Conservation (phyloP, 169 alveolate genomes). For the Cryptosporidium felis region DNA sequence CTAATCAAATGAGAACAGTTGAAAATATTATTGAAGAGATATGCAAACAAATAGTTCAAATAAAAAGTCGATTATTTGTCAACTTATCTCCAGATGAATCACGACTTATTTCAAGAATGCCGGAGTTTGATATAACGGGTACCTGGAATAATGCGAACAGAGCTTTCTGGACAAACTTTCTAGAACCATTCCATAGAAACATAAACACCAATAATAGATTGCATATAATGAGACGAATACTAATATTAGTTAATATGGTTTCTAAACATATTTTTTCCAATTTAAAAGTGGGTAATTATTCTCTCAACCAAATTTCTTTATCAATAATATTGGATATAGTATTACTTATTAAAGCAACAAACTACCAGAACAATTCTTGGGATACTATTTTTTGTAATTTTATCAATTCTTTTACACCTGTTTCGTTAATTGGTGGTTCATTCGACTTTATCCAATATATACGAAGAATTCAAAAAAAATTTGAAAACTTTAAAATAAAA, state of each 20-base stretch:
- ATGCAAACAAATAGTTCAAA: background rate
- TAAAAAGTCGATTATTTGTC: background rate
- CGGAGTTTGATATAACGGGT: background rate
- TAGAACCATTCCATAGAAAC: background rate
- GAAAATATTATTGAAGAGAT: conserved; percentile 1
- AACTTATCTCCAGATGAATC: background rate
- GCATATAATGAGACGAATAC: background rate
- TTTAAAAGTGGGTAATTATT: background rate
- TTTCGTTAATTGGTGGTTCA: background rate
- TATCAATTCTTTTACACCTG: background rate
- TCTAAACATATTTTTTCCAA: background rate
- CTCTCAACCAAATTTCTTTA: background rate
- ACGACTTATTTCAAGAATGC: background rate
- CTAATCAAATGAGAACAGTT: background rate
- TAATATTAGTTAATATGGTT: background rate
- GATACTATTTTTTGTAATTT: background rate
- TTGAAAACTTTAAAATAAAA: background rate
- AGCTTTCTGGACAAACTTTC: background rate
- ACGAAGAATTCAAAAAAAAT: conserved; percentile 15
- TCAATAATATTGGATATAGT: conserved; percentile 26
- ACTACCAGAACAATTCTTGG: background rate
- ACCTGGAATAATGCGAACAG: background rate
- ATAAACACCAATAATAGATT: background rate
- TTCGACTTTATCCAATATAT: background rate
- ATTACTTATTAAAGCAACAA: background rate